Evolutionary conservation across 768 basidiomycete genomes (phyloP).

Genomic region (Amanita subjunquillea): DNA sequence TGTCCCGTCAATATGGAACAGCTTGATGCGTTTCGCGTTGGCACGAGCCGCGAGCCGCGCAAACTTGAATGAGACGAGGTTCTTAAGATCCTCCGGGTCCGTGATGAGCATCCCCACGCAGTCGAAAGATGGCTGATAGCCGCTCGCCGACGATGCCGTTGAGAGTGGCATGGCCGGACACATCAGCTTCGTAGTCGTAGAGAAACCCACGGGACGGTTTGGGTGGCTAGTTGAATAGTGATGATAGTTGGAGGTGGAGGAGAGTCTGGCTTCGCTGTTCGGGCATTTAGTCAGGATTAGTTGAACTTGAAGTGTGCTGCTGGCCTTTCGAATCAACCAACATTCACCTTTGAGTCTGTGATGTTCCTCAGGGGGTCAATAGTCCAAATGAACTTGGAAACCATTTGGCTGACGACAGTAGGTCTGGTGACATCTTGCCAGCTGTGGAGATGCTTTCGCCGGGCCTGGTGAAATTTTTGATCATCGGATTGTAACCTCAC

Average conservation of each 20-base stretch:
- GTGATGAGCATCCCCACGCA: constrained; percentile 76
- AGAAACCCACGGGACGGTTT: constrained; percentile 56
- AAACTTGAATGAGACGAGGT: constrained; percentile 49
- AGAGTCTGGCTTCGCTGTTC: constrained; percentile 56
- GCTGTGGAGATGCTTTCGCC: too few relatives aligned
- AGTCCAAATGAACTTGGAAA: too few relatives aligned
- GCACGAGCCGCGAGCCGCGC: constrained; percentile 73
- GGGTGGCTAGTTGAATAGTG: constrained; percentile 68
- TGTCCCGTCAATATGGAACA: constrained; percentile 77
- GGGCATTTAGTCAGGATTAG: constrained; percentile 21
- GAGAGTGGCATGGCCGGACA: constrained; percentile 60
- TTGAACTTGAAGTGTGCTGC: too few relatives aligned
- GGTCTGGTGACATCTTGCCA: too few relatives aligned
- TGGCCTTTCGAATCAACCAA: too few relatives aligned
- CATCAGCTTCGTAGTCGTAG: constrained; percentile 63
- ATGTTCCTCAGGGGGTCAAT: too few relatives aligned
- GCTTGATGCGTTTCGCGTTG: constrained; percentile 63
- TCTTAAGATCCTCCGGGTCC: constrained; percentile 50
- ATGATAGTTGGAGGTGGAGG: constrained; percentile 67
- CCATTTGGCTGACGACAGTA: too few relatives aligned
- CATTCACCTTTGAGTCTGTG: too few relatives aligned
- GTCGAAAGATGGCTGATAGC: constrained; percentile 65
- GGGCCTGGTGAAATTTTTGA: too few relatives aligned
- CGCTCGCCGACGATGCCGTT: constrained; percentile 72
- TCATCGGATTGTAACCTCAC: too few relatives aligned